Percentiles rank a stretch among this genome's conserved stretches.
Evolutionary conservation across 2,329 filamentous ascomycete genomes (phyloP).

Genomic region (Sclerotinia minor): DNA sequence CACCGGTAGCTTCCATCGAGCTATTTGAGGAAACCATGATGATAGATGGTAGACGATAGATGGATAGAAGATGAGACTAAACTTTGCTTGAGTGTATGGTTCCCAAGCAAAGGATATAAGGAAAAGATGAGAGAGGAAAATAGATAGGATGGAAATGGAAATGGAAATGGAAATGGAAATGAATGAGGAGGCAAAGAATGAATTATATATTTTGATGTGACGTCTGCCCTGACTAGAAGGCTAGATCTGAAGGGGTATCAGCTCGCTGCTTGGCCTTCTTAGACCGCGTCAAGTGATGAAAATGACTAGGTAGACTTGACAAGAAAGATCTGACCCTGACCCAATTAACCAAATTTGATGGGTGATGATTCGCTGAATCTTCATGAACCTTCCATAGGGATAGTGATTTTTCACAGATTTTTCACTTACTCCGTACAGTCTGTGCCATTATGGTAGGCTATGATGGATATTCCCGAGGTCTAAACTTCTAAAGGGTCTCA

Average conservation of each 20-base stretch:
- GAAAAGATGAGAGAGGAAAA: background rate
- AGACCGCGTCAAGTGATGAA: background rate
- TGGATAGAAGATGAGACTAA: background rate
- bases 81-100: background rate
- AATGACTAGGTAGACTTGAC: background rate
- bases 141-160: background rate
- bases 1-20: slow-evolving; percentile 11
- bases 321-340: background rate
- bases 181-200: background rate
- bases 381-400: background rate
- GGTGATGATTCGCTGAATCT: background rate
- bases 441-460: no score
- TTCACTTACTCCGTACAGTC: no score
- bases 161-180: no score
- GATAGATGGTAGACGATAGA: background rate
- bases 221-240: background rate
- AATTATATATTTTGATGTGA: slow-evolving; percentile 11
- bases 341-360: background rate
- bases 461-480: background rate
- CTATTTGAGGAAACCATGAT: slow-evolving; percentile 4
- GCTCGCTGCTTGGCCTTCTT: slow-evolving; percentile 5
- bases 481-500: background rate
- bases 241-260: background rate
- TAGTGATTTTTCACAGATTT: background rate
- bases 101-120: background rate